Conservation (phyloP, 139 green algal genomes). For the Auxenochlorella pyrenoidosa region DNA sequence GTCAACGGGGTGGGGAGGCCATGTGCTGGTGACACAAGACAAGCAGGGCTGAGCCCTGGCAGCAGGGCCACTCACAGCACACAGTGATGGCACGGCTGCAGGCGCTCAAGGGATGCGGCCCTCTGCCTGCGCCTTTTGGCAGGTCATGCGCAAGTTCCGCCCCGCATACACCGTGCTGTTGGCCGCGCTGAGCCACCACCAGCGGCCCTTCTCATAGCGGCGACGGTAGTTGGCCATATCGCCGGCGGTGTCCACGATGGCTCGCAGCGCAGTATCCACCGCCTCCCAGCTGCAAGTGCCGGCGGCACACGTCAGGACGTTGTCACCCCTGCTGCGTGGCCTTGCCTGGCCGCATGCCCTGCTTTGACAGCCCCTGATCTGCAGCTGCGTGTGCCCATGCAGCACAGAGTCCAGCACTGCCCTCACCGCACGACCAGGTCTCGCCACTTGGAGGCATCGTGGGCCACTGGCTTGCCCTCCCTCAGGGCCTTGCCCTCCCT, state of each 20-base stretch:
- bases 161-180: neutral
- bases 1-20: too few species aligned
- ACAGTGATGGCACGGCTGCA: neutral
- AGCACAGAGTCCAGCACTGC: too few species aligned
- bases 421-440: slow-evolving; percentile 10
- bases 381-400: too few species aligned
- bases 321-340: too few species aligned
- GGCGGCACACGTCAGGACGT: neutral
- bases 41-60: too few species aligned
- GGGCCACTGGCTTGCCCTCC: neutral
- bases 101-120: neutral
- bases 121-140: neutral
- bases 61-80: neutral
- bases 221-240: neutral
- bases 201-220: neutral
- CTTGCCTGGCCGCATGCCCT: too few species aligned
- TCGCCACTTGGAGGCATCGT: neutral
- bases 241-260: neutral
- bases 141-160: neutral
- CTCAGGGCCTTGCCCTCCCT: neutral
- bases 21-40: too few species aligned
- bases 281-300: neutral
- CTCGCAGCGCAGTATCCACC: neutral
- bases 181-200: slow-evolving; percentile 14
- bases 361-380: too few species aligned